Percentiles rank a stretch among this genome's conserved stretches.
Conservation (phyloP, 257 asterid genomes). For the Ballota nigra region DNA sequence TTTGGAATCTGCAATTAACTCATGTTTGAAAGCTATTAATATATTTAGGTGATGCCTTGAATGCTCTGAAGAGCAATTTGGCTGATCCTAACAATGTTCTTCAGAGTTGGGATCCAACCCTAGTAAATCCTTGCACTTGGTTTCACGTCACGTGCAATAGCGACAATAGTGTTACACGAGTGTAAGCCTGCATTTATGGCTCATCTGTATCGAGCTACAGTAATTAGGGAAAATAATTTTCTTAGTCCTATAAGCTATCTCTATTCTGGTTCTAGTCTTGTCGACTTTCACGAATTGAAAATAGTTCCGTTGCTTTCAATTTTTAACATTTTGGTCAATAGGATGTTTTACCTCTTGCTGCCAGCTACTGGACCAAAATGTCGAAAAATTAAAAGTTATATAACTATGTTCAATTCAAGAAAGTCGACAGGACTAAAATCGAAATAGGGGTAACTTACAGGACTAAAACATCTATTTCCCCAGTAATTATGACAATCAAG, state of each 20-base stretch:
- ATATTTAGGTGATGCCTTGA: conserved; percentile 90
- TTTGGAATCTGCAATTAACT: background rate
- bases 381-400: no score
- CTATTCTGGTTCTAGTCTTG: no score
- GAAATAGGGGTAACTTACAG: no score
- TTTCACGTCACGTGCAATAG: conserved; percentile 87
- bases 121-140: conserved; percentile 97
- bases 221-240: background rate
- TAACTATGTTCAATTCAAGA: no score
- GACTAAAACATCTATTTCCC: no score
- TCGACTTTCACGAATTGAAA: no score
- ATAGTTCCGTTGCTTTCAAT: no score
- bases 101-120: conserved; percentile 97
- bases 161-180: conserved; percentile 84
- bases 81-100: conserved; percentile 83
- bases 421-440: no score
- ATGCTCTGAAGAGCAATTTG: conserved; percentile 67
- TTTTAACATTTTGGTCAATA: no score
- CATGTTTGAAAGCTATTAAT: background rate
- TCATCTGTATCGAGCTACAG: background rate
- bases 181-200: conserved; percentile 48
- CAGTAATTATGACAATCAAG: background rate
- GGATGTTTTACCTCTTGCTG: no score
- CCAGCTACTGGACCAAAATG: no score
- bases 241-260: no score